Conservation (phyloP, 2,329 filamentous ascomycete species). For the Aureobasidium sp. region DNA sequence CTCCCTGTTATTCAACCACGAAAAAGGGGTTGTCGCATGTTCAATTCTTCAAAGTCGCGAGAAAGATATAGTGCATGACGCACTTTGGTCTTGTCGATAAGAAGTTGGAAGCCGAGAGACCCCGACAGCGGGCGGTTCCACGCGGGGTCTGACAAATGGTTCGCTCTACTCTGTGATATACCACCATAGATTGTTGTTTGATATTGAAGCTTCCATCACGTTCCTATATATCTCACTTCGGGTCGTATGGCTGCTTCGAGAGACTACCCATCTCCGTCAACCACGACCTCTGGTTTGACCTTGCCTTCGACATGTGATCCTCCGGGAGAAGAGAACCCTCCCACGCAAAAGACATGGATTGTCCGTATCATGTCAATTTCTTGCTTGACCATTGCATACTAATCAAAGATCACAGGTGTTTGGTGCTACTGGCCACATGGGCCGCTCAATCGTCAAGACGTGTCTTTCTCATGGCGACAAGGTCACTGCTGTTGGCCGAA, state of each 20-base stretch:
- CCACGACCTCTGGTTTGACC: slow-evolving; percentile 38
- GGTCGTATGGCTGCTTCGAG: neutral
- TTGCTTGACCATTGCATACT: slow-evolving; percentile 13
- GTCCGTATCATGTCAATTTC: slow-evolving; percentile 44
- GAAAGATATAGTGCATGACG: slow-evolving; percentile 10
- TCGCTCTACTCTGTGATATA: neutral
- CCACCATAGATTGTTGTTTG: neutral
- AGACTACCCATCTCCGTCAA: slow-evolving; percentile 13
- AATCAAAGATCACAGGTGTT: slow-evolving; percentile 57
- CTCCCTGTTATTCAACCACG: neutral
- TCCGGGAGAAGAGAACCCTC: slow-evolving; percentile 61
- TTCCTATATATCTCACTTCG: neutral
- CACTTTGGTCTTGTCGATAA: slow-evolving; percentile 5
- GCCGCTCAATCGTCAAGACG: slow-evolving; percentile 77
- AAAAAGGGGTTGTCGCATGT: neutral
- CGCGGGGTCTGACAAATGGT: slow-evolving; percentile 2
- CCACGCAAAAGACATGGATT: slow-evolving; percentile 79
- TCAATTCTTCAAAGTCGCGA: neutral
- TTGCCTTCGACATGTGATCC: slow-evolving; percentile 84
- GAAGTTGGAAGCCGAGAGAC: neutral
- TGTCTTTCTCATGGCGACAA: slow-evolving; percentile 74
- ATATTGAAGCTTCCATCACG: neutral
- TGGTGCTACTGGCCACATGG: slow-evolving; percentile 95
- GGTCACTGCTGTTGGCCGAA: slow-evolving; percentile 79
- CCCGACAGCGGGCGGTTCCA: neutral